Conservation (phyloP, 768 basidiomycete genomes). For the Tricholoma matsutake region DNA sequence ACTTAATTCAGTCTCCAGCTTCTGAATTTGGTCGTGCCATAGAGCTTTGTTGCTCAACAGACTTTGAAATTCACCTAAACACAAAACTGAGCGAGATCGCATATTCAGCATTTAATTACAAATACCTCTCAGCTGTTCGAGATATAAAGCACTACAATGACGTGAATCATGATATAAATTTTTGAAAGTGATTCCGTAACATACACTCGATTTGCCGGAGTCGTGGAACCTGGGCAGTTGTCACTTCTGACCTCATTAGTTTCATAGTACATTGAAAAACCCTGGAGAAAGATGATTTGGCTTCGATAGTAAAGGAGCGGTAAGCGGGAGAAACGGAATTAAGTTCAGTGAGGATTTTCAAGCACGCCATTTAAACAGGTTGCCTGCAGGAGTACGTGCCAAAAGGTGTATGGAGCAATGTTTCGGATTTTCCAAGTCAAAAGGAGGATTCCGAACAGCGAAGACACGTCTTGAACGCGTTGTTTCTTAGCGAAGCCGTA, state of each 20-base stretch:
- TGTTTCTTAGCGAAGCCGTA: not conserved
- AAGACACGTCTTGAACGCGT: conserved; percentile 6
- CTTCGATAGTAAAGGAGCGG: not conserved
- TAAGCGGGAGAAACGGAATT: not conserved
- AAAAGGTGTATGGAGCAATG: not conserved
- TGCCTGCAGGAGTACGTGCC: conserved; percentile 6
- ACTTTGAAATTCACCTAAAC: conserved; percentile 37
- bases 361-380: conserved; percentile 4
- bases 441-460: not conserved
- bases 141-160: conserved; percentile 20
- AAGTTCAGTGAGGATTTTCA: not conserved
- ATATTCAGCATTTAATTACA: not conserved
- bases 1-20: conserved; percentile 38
- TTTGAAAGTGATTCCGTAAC: not conserved
- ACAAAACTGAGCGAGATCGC: not conserved
- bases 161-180: not conserved
- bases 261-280: conserved; percentile 13
- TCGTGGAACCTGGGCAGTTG: conserved; percentile 5
- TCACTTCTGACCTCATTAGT: conserved; percentile 13
- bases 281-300: not conserved
- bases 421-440: not conserved
- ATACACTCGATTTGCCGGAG: conserved; percentile 17
- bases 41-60: conserved; percentile 32
- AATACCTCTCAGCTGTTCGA: conserved; percentile 38
- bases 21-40: conserved; percentile 28